Evolutionary conservation across 2,329 filamentous ascomycete genomes (phyloP).

Genomic region (Penicillium sp.): DNA sequence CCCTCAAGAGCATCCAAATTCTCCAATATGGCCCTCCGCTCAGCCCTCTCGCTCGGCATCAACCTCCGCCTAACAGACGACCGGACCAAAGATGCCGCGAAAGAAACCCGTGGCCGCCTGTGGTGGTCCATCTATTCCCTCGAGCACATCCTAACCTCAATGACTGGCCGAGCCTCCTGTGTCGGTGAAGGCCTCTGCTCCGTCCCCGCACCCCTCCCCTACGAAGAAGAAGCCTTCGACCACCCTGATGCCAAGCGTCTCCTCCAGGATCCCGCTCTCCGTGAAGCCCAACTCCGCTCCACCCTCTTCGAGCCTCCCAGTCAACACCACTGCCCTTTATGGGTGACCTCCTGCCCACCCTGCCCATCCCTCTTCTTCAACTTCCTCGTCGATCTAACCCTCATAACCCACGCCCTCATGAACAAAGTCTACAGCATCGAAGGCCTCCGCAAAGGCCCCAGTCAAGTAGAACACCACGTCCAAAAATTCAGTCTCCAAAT

Average conservation of each 20-base stretch:
- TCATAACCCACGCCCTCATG: constrained; percentile 38
- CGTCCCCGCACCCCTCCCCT: constrained; percentile 36
- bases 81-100: constrained; percentile 35
- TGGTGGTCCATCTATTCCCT: constrained; percentile 46
- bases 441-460: constrained; percentile 30
- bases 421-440: constrained; percentile 41
- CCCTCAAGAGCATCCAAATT: constrained; percentile 40
- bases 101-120: constrained; percentile 41
- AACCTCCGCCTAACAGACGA: constrained; percentile 41
- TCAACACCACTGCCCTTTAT: constrained; percentile 11
- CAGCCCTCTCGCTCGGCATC: constrained; percentile 40
- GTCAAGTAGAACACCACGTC: constrained; percentile 34
- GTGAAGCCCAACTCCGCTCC: constrained; percentile 23
- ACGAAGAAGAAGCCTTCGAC: constrained; percentile 37
- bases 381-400: constrained; percentile 35
- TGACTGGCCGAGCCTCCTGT: constrained; percentile 43
- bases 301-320: constrained; percentile 26
- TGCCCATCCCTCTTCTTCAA: constrained; percentile 39
- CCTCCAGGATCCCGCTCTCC: constrained; percentile 21
- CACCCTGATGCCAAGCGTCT: constrained; percentile 25
- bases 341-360: constrained; percentile 25
- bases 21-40: constrained; percentile 40
- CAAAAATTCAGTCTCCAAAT: constrained; percentile 30
- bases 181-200: constrained; percentile 40
- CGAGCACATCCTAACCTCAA: constrained; percentile 41